phyloP scores from a whole-genome alignment of 1,284 basidiomycete genomes.

The Microbotryum saponariae region DNA sequence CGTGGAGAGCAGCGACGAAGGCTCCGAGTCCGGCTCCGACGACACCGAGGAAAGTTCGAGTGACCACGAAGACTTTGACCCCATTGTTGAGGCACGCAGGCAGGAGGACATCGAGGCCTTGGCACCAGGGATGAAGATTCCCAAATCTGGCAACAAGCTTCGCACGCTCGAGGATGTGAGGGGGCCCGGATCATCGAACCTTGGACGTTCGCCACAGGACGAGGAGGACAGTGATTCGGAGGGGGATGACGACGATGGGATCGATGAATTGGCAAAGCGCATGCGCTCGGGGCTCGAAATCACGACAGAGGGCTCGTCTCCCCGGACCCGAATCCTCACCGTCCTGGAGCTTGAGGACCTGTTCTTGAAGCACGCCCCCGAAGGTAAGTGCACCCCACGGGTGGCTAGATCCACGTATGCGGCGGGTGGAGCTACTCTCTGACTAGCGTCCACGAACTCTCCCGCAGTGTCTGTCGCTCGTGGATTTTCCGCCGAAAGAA shows the following conservation, averaged over 20 bases:
- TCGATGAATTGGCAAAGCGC: conserved; percentile 37
- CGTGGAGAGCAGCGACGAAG: conserved; percentile 22
- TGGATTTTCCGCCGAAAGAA: conserved; percentile 56
- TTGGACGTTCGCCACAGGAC: conserved; percentile 16
- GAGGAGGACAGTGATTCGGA: conserved; percentile 21
- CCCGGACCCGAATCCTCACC: conserved; percentile 69
- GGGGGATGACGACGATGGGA: conserved; percentile 39
- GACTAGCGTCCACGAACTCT: neutral
- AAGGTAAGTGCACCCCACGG: conserved; percentile 36
- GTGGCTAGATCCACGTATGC: neutral
- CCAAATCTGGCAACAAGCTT: conserved; percentile 34
- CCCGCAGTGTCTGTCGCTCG: conserved; percentile 57
- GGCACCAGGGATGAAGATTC: conserved; percentile 28
- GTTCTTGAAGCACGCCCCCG: conserved; percentile 69
- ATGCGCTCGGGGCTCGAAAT: conserved; percentile 27
- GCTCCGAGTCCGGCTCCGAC: conserved; percentile 34
- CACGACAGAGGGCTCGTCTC: conserved; percentile 46
- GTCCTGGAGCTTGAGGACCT: conserved; percentile 85
- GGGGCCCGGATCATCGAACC: no score
- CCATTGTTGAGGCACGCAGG: conserved; percentile 27
- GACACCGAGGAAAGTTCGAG: conserved; percentile 28
- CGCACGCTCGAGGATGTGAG: no score
- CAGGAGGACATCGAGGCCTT: conserved; percentile 40
- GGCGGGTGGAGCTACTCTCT: neutral
- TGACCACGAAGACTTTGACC: conserved; percentile 23